Conservation (phyloP, 139 green algal genomes). For the Mychonastes homosphaera region DNA sequence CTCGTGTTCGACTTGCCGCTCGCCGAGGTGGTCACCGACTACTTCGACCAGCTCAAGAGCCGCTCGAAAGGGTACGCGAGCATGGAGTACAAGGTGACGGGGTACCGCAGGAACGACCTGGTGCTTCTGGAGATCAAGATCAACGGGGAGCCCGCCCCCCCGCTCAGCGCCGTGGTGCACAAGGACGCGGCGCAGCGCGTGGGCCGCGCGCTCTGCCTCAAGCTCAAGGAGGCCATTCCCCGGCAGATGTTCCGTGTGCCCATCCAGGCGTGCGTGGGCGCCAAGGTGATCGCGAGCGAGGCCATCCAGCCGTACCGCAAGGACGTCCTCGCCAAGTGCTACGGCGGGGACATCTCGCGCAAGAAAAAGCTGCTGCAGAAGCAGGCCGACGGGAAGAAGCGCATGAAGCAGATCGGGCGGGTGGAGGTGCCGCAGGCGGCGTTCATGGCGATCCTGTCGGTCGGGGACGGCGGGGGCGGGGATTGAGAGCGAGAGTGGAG, state of each 20-base stretch:
- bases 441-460: constrained; percentile 88
- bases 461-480: neutral
- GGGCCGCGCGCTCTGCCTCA: constrained; percentile 51
- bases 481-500: neutral
- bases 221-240: constrained; percentile 93
- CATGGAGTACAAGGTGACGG: constrained; percentile 88
- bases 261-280: constrained; percentile 79
- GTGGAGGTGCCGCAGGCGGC: constrained; percentile 90
- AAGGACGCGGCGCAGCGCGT: constrained; percentile 27
- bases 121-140: constrained; percentile 88
- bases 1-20: constrained; percentile 92
- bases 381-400: constrained; percentile 93
- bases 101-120: constrained; percentile 76
- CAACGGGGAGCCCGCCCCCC: constrained; percentile 75
- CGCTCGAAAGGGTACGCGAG: constrained; percentile 84
- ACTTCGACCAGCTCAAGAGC: constrained; percentile 94
- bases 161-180: constrained; percentile 78
- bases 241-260: constrained; percentile 82
- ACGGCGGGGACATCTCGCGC: constrained; percentile 74
- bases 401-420: constrained; percentile 73
- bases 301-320: constrained; percentile 74
- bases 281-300: constrained; percentile 67
- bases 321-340: constrained; percentile 99
- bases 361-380: constrained; percentile 99
- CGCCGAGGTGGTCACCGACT: constrained; percentile 95